Evolutionary conservation across 306 rosid genomes (phyloP).

Genomic region (Cucurbita pepo): DNA sequence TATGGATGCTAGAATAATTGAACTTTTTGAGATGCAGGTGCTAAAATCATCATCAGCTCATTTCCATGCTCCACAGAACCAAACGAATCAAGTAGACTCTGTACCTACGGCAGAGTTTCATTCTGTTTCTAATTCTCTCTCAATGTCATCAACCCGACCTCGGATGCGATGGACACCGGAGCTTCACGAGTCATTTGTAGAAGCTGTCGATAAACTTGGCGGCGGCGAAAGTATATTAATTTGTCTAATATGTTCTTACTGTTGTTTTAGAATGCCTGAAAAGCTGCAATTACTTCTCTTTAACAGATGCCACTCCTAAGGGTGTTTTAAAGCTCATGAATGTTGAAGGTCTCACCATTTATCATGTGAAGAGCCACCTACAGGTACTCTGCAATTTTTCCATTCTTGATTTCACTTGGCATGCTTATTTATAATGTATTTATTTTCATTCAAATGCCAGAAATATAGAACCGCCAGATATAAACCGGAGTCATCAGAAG

Average conservation of each 20-base stretch:
- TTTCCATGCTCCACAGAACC: slow-evolving; percentile 29
- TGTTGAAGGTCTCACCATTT: slow-evolving; percentile 77
- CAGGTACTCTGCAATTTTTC: slow-evolving; percentile 33
- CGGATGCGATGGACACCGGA: slow-evolving; percentile 99
- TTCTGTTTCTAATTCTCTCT: slow-evolving; percentile 20
- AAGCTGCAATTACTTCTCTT: not conserved
- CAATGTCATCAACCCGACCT: slow-evolving; percentile 40
- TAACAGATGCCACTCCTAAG: slow-evolving; percentile 91
- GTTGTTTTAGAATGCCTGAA: not conserved
- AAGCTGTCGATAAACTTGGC: slow-evolving; percentile 79
- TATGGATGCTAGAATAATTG: not conserved
- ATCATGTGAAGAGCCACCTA: slow-evolving; percentile 94
- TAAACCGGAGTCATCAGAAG: slow-evolving; percentile 82
- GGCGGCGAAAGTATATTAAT: slow-evolving; percentile 66
- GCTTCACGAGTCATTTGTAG: slow-evolving; percentile 90
- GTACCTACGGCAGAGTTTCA: slow-evolving; percentile 27
- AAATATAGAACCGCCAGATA: slow-evolving; percentile 90
- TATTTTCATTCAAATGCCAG: slow-evolving; percentile 29
- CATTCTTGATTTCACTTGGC: slow-evolving; percentile 3
- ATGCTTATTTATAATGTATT: slow-evolving; percentile 9
- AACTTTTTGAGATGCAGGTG: slow-evolving; percentile 8
- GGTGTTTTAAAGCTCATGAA: slow-evolving; percentile 80
- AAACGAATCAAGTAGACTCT: slow-evolving; percentile 11
- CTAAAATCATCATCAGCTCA: slow-evolving; percentile 17
- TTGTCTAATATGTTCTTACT: not conserved